These are phyloP conservation scores for Colletotrichum caudatum DNA, from an alignment of 2,329 filamentous ascomycete genomes.

Conservation along the genomic window DNA sequence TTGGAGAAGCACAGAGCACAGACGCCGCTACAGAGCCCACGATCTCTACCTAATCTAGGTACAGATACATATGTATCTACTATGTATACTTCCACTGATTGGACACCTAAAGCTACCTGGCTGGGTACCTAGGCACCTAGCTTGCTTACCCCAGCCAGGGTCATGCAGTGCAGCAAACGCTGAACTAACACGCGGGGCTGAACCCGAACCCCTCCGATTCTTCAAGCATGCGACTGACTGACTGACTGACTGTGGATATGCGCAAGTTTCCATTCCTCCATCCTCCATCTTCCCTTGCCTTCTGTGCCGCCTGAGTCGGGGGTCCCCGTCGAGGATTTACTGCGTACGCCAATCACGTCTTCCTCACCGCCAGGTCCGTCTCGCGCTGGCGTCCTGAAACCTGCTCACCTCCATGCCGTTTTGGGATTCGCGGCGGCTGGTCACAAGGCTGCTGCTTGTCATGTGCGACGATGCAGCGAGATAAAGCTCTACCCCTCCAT, in stretches of 20 bases:
- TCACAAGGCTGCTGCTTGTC: constrained; percentile 42
- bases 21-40: not conserved
- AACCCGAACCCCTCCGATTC: not conserved
- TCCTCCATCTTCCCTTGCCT: not conserved
- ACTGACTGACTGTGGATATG: constrained; percentile 6
- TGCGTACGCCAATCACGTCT: constrained; percentile 4
- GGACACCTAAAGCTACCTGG: no score
- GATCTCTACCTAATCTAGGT: no score
- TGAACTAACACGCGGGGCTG: constrained; percentile 2
- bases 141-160: not conserved
- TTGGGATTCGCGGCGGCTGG: constrained; percentile 35
- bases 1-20: constrained; percentile 16
- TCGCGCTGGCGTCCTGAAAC: constrained; percentile 40
- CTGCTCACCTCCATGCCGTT: constrained; percentile 41
- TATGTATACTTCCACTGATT: no score
- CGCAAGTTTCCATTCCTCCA: constrained; percentile 2
- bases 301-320: constrained; percentile 28
- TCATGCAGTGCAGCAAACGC: not conserved
- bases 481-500: constrained; percentile 26
- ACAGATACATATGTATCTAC: no score
- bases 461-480: constrained; percentile 30
- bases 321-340: not conserved
- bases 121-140: not conserved
- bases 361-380: constrained; percentile 28
- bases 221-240: not conserved